phyloP scores from a whole-genome alignment of 345 rosid genomes.

The Salix udensis region DNA sequence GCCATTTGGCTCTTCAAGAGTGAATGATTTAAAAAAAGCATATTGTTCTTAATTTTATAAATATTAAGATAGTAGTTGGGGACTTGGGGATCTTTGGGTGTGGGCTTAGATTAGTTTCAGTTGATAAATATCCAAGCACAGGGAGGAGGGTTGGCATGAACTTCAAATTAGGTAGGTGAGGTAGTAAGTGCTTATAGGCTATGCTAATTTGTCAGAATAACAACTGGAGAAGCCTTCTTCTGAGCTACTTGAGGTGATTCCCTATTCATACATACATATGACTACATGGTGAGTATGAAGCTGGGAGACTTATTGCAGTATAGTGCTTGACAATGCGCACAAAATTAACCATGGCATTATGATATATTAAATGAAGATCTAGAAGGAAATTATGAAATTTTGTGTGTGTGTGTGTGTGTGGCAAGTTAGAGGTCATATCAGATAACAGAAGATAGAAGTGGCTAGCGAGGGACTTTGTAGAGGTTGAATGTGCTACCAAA shows the following conservation, averaged over 20 bases:
- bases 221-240: not conserved
- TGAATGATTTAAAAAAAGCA: not conserved
- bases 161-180: not conserved
- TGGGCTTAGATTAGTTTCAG: not conserved
- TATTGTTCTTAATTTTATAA: not conserved
- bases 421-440: no score
- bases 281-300: not conserved
- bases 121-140: not conserved
- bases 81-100: not conserved
- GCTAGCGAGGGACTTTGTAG: no score
- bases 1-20: not conserved
- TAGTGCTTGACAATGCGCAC: no score
- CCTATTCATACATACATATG: not conserved
- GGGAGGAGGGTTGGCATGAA: not conserved
- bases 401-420: no score
- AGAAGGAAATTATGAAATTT: no score
- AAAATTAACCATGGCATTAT: no score
- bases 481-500: no score
- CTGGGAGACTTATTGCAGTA: not conserved
- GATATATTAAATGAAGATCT: no score
- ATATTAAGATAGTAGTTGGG: not conserved
- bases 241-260: not conserved
- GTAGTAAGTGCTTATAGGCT: not conserved
- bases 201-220: not conserved
- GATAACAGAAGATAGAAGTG: no score